Conservation (phyloP, 768 basidiomycete species). For the Termitomyces sp. region DNA sequence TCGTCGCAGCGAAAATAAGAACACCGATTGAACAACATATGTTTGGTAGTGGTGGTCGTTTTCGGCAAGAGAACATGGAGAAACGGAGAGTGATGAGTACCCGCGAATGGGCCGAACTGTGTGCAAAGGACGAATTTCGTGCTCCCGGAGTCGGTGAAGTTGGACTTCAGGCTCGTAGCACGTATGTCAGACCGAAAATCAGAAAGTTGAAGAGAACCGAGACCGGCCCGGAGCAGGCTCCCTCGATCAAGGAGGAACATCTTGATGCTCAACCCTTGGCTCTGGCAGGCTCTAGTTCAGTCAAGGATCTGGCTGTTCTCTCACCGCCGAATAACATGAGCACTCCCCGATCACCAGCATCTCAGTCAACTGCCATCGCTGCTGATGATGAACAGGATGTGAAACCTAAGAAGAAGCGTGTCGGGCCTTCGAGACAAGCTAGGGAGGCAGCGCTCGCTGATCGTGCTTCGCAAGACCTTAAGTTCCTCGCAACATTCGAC, state of each 20-base stretch:
- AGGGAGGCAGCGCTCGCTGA: constrained; percentile 47
- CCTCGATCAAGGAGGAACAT: constrained; percentile 44
- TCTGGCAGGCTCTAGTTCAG: constrained; percentile 18
- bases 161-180: constrained; percentile 42
- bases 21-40: constrained; percentile 93
- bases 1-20: constrained; percentile 72
- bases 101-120: constrained; percentile 83
- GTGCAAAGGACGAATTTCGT: constrained; percentile 62
- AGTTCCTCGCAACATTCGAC: constrained; percentile 68
- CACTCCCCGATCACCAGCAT: constrained; percentile 23
- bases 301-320: constrained; percentile 15
- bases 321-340: constrained; percentile 38
- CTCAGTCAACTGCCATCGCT: constrained; percentile 14
- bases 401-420: constrained; percentile 28
- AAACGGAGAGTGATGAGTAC: constrained; percentile 80
- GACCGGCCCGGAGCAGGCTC: constrained; percentile 32
- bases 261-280: constrained; percentile 24
- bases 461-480: constrained; percentile 35
- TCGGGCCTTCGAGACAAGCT: constrained; percentile 37
- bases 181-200: constrained; percentile 24
- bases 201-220: constrained; percentile 37
- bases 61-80: constrained; percentile 87
- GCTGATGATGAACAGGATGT: constrained; percentile 9
- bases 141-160: constrained; percentile 71
- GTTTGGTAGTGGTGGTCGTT: constrained; percentile 80